phyloP scores from a whole-genome alignment of 1,139 yeast genomes.

The Spathaspora sp. region DNA sequence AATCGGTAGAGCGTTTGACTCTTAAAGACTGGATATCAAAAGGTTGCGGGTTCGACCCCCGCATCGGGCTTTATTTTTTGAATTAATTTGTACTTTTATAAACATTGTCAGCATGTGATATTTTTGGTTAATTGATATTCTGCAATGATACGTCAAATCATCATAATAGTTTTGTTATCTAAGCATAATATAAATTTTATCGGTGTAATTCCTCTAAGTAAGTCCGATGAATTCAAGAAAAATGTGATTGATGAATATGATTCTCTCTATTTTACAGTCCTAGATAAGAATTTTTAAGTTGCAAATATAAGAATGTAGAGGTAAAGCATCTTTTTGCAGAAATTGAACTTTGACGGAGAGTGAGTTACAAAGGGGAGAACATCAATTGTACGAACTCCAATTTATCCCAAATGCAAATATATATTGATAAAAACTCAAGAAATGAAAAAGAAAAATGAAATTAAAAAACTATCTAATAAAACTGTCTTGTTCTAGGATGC shows the following conservation, averaged over 20 bases:
- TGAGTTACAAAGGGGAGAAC: too few relatives aligned
- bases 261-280: too few relatives aligned
- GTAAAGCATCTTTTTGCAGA: background rate
- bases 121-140: too few relatives aligned
- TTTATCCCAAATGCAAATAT: background rate
- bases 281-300: background rate
- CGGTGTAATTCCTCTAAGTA: too few relatives aligned
- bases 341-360: background rate
- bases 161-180: too few relatives aligned
- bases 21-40: slow-evolving; percentile 32
- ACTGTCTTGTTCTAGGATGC: too few relatives aligned
- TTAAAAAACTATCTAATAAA: background rate
- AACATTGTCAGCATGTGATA: background rate
- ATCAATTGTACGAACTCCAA: too few relatives aligned
- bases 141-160: too few relatives aligned
- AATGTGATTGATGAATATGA: too few relatives aligned
- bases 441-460: background rate
- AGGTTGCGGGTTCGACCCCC: slow-evolving; percentile 54
- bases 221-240: too few relatives aligned
- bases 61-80: slow-evolving; percentile 35
- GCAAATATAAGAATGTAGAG: background rate
- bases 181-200: too few relatives aligned
- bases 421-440: background rate
- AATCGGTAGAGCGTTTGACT: slow-evolving; percentile 49
- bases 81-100: background rate